These are phyloP conservation scores for Protomyces pachydermus DNA, from an alignment of 1,139 yeast species.

Conservation along the genomic window DNA sequence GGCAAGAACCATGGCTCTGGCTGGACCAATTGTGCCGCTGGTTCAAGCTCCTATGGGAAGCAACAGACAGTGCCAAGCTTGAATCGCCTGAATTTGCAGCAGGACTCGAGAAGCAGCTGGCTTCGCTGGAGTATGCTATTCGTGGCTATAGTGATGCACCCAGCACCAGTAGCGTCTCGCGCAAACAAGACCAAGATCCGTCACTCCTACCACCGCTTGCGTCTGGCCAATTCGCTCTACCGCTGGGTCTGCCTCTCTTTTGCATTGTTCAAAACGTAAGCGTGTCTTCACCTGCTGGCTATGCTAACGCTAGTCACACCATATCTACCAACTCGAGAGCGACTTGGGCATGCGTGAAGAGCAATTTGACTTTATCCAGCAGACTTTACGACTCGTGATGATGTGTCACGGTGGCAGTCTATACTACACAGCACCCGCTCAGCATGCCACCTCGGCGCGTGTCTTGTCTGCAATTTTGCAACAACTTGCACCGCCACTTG, in stretches of 20 bases:
- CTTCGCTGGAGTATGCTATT: constrained; percentile 1
- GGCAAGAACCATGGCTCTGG: constrained; percentile 33
- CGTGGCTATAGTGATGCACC: constrained; percentile 11
- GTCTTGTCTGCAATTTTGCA: background rate
- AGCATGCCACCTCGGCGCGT: background rate
- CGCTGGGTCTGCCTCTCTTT: constrained; percentile 38
- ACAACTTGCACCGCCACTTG: constrained; percentile 9
- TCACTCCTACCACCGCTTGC: constrained; percentile 36
- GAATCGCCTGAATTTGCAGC: background rate
- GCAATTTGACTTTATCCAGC: constrained; percentile 49
- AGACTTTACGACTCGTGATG: constrained; percentile 49
- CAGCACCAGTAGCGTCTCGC: background rate
- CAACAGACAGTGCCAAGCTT: constrained; percentile 10
- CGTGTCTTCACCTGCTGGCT: background rate
- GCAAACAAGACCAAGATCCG: background rate
- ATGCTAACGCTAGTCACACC: constrained; percentile 27
- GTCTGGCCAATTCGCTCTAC: constrained; percentile 38
- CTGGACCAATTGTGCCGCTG: constrained; percentile 26
- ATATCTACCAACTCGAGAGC: constrained; percentile 27
- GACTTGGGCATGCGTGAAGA: constrained; percentile 34
- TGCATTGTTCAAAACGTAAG: constrained; percentile 34
- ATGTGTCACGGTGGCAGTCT: constrained; percentile 43
- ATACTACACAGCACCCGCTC: constrained; percentile 10
- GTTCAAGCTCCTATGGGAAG: constrained; percentile 23
- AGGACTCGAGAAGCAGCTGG: background rate